Conservation (phyloP, 2,329 filamentous ascomycete genomes). For the Huntiella bhutanensis region DNA sequence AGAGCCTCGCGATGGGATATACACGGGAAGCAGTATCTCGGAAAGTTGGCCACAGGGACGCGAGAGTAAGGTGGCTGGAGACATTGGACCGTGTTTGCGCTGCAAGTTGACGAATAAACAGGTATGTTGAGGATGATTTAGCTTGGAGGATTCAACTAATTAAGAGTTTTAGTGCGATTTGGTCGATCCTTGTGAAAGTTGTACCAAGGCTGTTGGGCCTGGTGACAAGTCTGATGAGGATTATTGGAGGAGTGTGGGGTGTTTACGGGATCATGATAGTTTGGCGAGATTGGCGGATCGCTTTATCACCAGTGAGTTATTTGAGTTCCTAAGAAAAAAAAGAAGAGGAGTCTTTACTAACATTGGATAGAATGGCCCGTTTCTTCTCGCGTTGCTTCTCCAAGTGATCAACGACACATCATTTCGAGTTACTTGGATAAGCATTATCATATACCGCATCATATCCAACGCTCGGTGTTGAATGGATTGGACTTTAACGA, state of each 20-base stretch:
- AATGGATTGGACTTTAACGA: constrained; percentile 33
- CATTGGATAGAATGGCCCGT: background rate
- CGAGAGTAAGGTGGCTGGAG: background rate
- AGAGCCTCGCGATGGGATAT: constrained; percentile 26
- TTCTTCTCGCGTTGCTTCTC: background rate
- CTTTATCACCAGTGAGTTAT: constrained; percentile 7
- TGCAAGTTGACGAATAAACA: constrained; percentile 10
- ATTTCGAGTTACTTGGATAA: constrained; percentile 34
- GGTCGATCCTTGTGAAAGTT: constrained; percentile 3
- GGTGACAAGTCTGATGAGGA: constrained; percentile 1
- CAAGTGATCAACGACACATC: constrained; percentile 18
- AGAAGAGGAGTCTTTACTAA: no score
- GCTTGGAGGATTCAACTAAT: background rate
- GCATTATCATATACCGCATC: constrained; percentile 24
- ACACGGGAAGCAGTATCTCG: constrained; percentile 20
- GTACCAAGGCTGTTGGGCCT: background rate
- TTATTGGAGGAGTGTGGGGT: constrained; percentile 8
- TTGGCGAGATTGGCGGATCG: constrained; percentile 3
- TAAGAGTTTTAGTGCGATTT: constrained; percentile 5
- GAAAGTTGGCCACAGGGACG: background rate
- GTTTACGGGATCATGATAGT: constrained; percentile 6
- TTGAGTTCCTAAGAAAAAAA: background rate
- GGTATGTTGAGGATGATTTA: constrained; percentile 2
- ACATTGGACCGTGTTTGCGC: constrained; percentile 8
- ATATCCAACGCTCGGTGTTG: constrained; percentile 24